These are phyloP conservation scores for Nakazawaea ishiwadae DNA, from an alignment of 805 yeast species.

Conservation along the genomic window DNA sequence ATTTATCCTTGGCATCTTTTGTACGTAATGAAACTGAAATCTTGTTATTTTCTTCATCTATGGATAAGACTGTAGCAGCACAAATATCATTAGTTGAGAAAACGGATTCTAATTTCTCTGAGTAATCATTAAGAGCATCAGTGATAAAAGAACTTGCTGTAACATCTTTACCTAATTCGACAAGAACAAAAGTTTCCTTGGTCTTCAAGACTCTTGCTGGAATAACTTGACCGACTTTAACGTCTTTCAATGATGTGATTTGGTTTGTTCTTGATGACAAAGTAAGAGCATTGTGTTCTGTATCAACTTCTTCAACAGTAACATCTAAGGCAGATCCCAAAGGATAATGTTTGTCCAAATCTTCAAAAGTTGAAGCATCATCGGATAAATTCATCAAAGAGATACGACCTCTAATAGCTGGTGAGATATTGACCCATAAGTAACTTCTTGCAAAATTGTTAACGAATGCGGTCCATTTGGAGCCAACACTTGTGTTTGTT, in stretches of 20 bases:
- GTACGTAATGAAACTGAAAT: constrained; percentile 63
- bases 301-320: constrained; percentile 48
- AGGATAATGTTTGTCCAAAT: constrained; percentile 57
- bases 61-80: constrained; percentile 47
- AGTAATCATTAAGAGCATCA: constrained; percentile 72
- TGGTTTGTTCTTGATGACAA: constrained; percentile 44
- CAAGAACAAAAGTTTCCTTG: constrained; percentile 54
- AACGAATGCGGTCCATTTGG: constrained; percentile 53
- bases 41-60: constrained; percentile 45
- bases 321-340: constrained; percentile 67
- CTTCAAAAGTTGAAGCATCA: constrained; percentile 41
- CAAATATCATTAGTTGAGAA: constrained; percentile 50
- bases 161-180: constrained; percentile 61
- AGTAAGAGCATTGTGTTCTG: constrained; percentile 43
- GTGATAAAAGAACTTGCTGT: constrained; percentile 66
- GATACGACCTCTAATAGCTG: constrained; percentile 62
- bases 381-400: constrained; percentile 60
- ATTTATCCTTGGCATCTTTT: constrained; percentile 43
- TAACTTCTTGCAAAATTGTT: constrained; percentile 58
- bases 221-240: constrained; percentile 47
- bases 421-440: constrained; percentile 67
- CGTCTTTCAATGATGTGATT: constrained; percentile 40
- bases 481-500: constrained; percentile 43
- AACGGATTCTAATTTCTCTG: constrained; percentile 43
- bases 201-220: constrained; percentile 64